These are phyloP conservation scores for Centaurea solstitialis DNA, from an alignment of 129 eudicot species.

Conservation along the genomic window DNA sequence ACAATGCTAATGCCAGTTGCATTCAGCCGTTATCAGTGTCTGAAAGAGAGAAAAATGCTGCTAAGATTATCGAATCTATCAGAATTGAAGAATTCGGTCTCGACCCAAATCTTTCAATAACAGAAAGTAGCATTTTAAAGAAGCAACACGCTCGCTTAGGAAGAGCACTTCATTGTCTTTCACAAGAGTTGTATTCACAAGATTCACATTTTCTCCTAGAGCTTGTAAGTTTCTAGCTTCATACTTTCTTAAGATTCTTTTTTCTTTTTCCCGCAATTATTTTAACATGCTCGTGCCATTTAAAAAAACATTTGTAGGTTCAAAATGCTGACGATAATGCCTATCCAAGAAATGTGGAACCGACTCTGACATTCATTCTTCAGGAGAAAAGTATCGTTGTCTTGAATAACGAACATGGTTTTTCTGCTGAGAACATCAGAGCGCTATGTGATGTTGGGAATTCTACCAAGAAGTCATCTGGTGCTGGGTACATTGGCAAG, in stretches of 20 bases:
- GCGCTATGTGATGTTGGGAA: slow-evolving; percentile 98
- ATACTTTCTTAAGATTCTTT: neutral
- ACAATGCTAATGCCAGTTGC: slow-evolving; percentile 15
- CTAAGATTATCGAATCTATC: slow-evolving; percentile 63
- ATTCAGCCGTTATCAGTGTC: slow-evolving; percentile 15
- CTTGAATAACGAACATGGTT: slow-evolving; percentile 80
- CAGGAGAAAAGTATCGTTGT: slow-evolving; percentile 57
- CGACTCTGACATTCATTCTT: slow-evolving; percentile 77
- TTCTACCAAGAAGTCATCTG: slow-evolving; percentile 77
- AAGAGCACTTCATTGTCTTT: slow-evolving; percentile 97
- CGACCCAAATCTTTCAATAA: slow-evolving; percentile 48
- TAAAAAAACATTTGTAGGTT: slow-evolving; percentile 44
- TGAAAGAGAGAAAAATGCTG: slow-evolving; percentile 43
- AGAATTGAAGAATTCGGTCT: slow-evolving; percentile 89
- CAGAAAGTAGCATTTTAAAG: slow-evolving; percentile 61
- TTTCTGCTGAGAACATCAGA: slow-evolving; percentile 72
- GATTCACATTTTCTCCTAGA: slow-evolving; percentile 96
- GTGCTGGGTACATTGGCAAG: slow-evolving; percentile 94
- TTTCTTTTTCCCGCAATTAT: neutral
- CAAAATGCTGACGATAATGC: slow-evolving; percentile 96
- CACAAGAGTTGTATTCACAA: slow-evolving; percentile 89
- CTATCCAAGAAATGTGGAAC: slow-evolving; percentile 69
- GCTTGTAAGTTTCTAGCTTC: slow-evolving; percentile 50
- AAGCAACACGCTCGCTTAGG: slow-evolving; percentile 98
- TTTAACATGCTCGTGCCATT: neutral